These are phyloP conservation scores for Kazachstania viticola DNA, from an alignment of 805 yeast species.

Conservation along the genomic window DNA sequence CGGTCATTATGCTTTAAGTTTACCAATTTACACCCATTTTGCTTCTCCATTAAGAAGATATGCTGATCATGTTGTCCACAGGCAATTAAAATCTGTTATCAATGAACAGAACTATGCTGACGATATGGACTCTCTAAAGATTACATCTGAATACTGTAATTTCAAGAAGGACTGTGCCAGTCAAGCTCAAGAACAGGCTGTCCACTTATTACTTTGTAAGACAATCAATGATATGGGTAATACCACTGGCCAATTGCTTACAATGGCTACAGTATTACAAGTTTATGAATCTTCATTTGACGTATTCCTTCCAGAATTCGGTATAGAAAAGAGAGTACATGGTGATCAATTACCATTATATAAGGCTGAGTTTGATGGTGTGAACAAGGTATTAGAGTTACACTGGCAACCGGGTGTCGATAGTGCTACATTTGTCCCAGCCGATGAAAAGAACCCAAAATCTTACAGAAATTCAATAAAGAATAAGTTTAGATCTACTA, in stretches of 20 bases:
- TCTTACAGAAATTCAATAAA: slow-evolving; percentile 70
- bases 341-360: slow-evolving; percentile 91
- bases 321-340: slow-evolving; percentile 90
- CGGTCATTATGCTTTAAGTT: slow-evolving; percentile 70
- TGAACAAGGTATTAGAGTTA: slow-evolving; percentile 55
- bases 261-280: slow-evolving; percentile 79
- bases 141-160: slow-evolving; percentile 84
- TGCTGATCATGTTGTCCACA: slow-evolving; percentile 84
- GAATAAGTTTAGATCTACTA: slow-evolving; percentile 63
- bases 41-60: slow-evolving; percentile 87
- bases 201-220: slow-evolving; percentile 75
- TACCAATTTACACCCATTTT: slow-evolving; percentile 86
- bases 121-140: slow-evolving; percentile 60
- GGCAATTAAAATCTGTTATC: slow-evolving; percentile 70
- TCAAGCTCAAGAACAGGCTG: slow-evolving; percentile 88
- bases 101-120: slow-evolving; percentile 33
- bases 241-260: slow-evolving; percentile 67
- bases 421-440: slow-evolving; percentile 82
- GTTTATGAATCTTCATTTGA: slow-evolving; percentile 96
- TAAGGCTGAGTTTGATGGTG: slow-evolving; percentile 83
- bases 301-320: slow-evolving; percentile 82
- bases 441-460: slow-evolving; percentile 71
- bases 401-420: slow-evolving; percentile 92
- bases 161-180: slow-evolving; percentile 92
- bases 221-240: slow-evolving; percentile 65